A percentile compares a stretch with the other conserved stretches of the same genome.
Evolutionary conservation across 2,329 filamentous ascomycete species (phyloP).

Genomic region (Atkinsonella hypoxylon): DNA sequence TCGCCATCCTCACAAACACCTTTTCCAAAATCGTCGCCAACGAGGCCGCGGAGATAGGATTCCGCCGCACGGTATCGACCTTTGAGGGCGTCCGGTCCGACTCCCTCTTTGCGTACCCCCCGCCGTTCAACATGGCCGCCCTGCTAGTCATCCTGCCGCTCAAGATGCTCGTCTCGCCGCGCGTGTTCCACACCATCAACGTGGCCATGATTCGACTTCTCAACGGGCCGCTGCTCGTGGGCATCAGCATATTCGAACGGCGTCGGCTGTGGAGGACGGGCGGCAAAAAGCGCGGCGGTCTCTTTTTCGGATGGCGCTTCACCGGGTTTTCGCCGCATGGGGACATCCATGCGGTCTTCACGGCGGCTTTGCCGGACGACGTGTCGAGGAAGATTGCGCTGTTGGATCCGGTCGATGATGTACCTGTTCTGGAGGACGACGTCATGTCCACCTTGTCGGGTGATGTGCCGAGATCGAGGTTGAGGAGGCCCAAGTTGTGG

Average conservation of each 20-base stretch:
- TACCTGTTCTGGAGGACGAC: slow-evolving; percentile 21
- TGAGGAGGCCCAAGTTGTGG: slow-evolving; percentile 6
- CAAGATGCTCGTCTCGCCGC: slow-evolving; percentile 48
- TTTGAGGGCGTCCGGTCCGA: slow-evolving; percentile 66
- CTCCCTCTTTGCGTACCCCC: slow-evolving; percentile 56
- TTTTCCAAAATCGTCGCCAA: slow-evolving; percentile 60
- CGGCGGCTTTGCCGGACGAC: slow-evolving; percentile 40
- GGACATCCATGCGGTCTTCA: slow-evolving; percentile 48
- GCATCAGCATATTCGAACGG: slow-evolving; percentile 51
- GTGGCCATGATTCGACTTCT: slow-evolving; percentile 50
- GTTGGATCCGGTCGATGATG: slow-evolving; percentile 21
- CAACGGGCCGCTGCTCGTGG: slow-evolving; percentile 51
- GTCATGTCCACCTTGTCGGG: slow-evolving; percentile 17
- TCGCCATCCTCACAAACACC: slow-evolving; percentile 62
- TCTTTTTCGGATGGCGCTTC: slow-evolving; percentile 30
- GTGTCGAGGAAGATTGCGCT: slow-evolving; percentile 22
- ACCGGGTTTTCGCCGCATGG: slow-evolving; percentile 42
- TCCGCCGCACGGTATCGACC: slow-evolving; percentile 57
- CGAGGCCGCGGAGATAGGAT: slow-evolving; percentile 58
- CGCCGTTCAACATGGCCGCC: slow-evolving; percentile 59
- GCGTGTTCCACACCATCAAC: slow-evolving; percentile 61
- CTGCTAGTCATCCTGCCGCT: slow-evolving; percentile 51
- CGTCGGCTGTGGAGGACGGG: slow-evolving; percentile 29
- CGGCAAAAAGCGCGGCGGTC: slow-evolving; percentile 4
- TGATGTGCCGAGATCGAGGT: slow-evolving; percentile 11